A percentile compares a stretch with the other conserved stretches of the same genome.
These are phyloP conservation scores for Neohortaea acidophila DNA, from an alignment of 495 filamentous ascomycete species.

Conservation along the genomic window DNA sequence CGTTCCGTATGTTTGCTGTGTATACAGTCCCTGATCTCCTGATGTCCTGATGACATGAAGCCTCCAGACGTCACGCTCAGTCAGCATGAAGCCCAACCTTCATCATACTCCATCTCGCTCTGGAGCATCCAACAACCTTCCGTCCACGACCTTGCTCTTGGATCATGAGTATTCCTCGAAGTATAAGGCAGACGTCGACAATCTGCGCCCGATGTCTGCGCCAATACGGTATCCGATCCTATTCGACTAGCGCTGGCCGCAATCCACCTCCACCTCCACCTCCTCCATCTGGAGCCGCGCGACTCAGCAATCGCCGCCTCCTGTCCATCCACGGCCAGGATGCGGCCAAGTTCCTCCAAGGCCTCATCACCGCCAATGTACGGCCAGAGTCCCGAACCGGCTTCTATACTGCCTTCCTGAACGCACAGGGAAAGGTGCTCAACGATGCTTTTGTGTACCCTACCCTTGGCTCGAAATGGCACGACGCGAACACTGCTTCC, in stretches of 20 bases:
- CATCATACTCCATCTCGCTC: too few relatives aligned
- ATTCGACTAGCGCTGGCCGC: neutral
- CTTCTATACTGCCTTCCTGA: constrained; percentile 72
- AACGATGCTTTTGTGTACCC: constrained; percentile 86
- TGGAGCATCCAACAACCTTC: too few relatives aligned
- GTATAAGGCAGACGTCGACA: too few relatives aligned
- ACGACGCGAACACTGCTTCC: constrained; percentile 12
- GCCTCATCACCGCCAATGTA: constrained; percentile 66
- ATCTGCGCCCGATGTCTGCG: constrained; percentile 11
- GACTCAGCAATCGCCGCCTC: constrained; percentile 55
- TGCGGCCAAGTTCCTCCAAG: constrained; percentile 71
- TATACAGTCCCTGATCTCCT: too few relatives aligned
- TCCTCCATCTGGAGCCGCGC: constrained; percentile 34
- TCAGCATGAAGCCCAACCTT: too few relatives aligned
- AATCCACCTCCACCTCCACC: constrained; percentile 16
- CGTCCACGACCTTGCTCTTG: too few relatives aligned
- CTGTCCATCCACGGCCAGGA: constrained; percentile 66
- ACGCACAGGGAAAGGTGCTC: constrained; percentile 64
- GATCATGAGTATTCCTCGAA: too few relatives aligned
- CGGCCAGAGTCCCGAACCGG: constrained; percentile 31
- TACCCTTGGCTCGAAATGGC: constrained; percentile 9
- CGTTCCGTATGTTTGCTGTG: too few relatives aligned
- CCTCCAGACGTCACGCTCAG: too few relatives aligned
- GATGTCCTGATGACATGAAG: too few relatives aligned
- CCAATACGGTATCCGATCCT: neutral